phyloP scores from a whole-genome alignment of 495 filamentous ascomycete species.

The Podospora didyma region DNA sequence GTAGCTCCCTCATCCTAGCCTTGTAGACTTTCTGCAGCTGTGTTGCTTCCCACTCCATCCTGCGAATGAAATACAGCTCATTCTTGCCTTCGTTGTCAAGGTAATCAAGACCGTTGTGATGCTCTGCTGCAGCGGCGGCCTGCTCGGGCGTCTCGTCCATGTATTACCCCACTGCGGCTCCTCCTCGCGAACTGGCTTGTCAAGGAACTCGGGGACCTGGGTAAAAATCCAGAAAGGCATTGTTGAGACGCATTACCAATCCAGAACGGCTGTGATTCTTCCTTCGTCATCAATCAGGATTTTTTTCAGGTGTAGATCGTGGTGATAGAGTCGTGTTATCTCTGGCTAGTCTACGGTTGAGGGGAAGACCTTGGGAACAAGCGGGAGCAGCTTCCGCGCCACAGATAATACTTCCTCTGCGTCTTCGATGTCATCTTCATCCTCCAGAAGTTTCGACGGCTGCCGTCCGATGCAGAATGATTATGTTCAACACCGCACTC shows the following conservation, averaged over 20 bases:
- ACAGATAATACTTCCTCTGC: constrained; percentile 9
- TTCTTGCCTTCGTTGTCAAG: constrained; percentile 21
- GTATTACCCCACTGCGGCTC: constrained; percentile 27
- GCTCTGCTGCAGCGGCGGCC: constrained; percentile 1
- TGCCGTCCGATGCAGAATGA: constrained; percentile 8
- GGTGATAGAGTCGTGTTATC: constrained; percentile 36
- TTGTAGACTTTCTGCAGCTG: constrained; percentile 23
- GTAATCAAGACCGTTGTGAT: no score
- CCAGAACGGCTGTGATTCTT: constrained; percentile 41
- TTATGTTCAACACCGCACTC: constrained; percentile 5
- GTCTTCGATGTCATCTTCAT: constrained; percentile 17
- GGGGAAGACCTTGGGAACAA: constrained; percentile 19
- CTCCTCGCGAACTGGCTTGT: constrained; percentile 17
- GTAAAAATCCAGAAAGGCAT: constrained; percentile 44
- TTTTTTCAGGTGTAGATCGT: constrained; percentile 44
- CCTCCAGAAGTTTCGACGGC: constrained; percentile 7
- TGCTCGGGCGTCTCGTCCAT: constrained; percentile 14
- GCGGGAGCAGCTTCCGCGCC: constrained; percentile 9
- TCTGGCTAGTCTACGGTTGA: constrained; percentile 13
- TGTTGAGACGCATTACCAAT: constrained; percentile 50
- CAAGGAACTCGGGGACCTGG: constrained; percentile 41
- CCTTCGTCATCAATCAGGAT: constrained; percentile 44
- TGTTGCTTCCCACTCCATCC: constrained; percentile 27
- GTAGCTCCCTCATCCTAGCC: constrained; percentile 14
- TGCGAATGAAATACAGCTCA: constrained; percentile 21